Evolutionary conservation across 805 yeast species (phyloP), one percentile per base, ranked within the genome.

Genomic region (Suhomyces xylopsoci): DNA sequence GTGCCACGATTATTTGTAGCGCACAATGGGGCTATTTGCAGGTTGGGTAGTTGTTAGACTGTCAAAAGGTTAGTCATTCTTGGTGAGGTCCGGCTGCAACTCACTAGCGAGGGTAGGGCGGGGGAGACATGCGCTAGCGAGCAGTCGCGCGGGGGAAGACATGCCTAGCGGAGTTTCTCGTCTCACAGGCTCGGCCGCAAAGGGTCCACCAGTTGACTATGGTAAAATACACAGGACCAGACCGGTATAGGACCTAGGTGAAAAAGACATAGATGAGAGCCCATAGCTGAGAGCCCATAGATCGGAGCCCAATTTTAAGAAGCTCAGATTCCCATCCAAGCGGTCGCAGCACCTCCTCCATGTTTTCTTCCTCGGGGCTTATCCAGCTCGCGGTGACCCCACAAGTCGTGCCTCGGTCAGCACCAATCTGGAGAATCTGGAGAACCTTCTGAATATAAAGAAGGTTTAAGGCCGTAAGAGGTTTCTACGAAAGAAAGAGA

Each of bases 341-440:
- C 25, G 25, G 25, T 22, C 5, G 25, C 7, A 22, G 25, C 25
- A 5, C 15, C 12, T 15, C 5, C 12, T 5, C 41, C 41, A 28
- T 28, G 32, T 28, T 10, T 7, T 32, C 36, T 32, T 32, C 36
- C 36, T 32, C 36, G 36, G 36, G 36, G 36, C 36, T 7, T 12
- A 28, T 12, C 32, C 32, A 12, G 32, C 32, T 28, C 32, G 32
- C 32, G 32, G 32, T 36, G 12, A 38, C 42, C 42, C 42, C 42
- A 38, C 42, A 38, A 38, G 42, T 38, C 42, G 42, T 38, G 42
- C 42, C 42, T 38, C 42, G 42, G 42, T 38, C 42, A 32, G 42
- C 42, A 19, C 42, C 32, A 28, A 28, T 28, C 6, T 28, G n/a
- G 14, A 28, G 32, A n/a, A 28, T 49, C 53, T 50, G 48, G 47